Conservation (phyloP, 257 asterid species). For the Avicennia marina region DNA sequence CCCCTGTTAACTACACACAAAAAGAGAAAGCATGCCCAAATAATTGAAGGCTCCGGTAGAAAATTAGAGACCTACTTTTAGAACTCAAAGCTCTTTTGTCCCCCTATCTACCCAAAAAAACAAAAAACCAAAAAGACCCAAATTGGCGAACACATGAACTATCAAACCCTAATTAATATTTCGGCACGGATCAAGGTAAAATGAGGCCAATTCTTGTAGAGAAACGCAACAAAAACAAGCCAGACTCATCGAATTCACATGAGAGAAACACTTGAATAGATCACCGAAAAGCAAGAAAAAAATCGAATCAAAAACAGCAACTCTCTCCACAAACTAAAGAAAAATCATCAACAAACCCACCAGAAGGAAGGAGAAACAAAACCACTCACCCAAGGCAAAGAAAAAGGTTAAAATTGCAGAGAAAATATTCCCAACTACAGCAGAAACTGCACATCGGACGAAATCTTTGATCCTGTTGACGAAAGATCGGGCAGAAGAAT, state of each 20-base stretch:
- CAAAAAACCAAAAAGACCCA: too few relatives aligned
- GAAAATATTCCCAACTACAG: constrained; percentile 73
- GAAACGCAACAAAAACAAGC: too few relatives aligned
- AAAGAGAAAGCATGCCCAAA: too few relatives aligned
- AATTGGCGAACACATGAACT: background rate
- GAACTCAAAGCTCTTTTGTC: too few relatives aligned
- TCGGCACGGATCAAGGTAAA: background rate
- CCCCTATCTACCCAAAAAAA: too few relatives aligned
- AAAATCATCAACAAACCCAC: too few relatives aligned
- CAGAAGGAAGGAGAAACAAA: background rate
- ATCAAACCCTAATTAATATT: background rate
- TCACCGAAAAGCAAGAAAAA: too few relatives aligned
- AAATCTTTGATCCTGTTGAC: constrained; percentile 60
- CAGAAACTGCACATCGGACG: constrained; percentile 63
- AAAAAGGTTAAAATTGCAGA: constrained; percentile 86
- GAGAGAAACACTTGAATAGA: too few relatives aligned
- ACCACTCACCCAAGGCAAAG: constrained; percentile 73
- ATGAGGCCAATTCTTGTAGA: too few relatives aligned
- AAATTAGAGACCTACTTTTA: too few relatives aligned
- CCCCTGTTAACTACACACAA: background rate
- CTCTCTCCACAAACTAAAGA: too few relatives aligned
- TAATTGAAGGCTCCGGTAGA: background rate
- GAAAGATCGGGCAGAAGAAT: constrained; percentile 36
- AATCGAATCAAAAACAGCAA: background rate
- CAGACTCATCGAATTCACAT: too few relatives aligned